Evolutionary conservation across 2,329 filamentous ascomycete species (phyloP), one percentile per base, ranked within the genome.

Genomic region (Hypomyces perniciosus): DNA sequence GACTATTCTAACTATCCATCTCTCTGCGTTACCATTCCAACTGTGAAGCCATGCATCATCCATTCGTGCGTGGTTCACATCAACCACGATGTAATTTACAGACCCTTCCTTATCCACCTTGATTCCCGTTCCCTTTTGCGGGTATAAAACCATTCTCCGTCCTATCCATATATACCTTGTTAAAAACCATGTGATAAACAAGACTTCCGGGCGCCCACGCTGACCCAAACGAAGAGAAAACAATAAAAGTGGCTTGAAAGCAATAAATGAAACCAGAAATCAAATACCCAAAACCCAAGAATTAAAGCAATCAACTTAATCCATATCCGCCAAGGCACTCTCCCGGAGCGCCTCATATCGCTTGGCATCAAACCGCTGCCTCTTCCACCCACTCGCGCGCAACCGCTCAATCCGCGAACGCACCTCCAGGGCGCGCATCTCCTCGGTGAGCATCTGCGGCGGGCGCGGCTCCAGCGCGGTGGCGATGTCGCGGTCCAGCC

Each of bases 331-430:
- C 50, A 82, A 64, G 37, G 73, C 78, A 46, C 66, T 70, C 57
- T 77, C 75, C 10, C 77, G 67, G 7, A 83, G 66, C 20, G 71
- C 70, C 60, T 79, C 74, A 59, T 83, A 83, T 35, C 76, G 70
- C 41, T 67, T 63, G 5, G 67, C 65, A 54, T 83, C 75, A 56
- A 83, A 83, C 26, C 79, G 73, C 56, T 74, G 74, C 29, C 80
- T 68, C 59, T 72, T 72, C 79, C 80, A 83, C 2, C 78, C 78
- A 45, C 59, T 70, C n/a, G 72, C 72, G 20, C 77, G 73, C 8
- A 83, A 65, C 8, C 74, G 70, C 64, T 79, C 76, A 56, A 83
- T 81, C 27, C 79, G 72, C 6, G 74, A 69, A 52, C 71, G 68
- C 3, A 79, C 64, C 33, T 79, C 75, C 13, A 70, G 58, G 2